These are phyloP conservation scores for Fraxinus nigra DNA, from an alignment of 305 asterid species.

Conservation along the genomic window DNA sequence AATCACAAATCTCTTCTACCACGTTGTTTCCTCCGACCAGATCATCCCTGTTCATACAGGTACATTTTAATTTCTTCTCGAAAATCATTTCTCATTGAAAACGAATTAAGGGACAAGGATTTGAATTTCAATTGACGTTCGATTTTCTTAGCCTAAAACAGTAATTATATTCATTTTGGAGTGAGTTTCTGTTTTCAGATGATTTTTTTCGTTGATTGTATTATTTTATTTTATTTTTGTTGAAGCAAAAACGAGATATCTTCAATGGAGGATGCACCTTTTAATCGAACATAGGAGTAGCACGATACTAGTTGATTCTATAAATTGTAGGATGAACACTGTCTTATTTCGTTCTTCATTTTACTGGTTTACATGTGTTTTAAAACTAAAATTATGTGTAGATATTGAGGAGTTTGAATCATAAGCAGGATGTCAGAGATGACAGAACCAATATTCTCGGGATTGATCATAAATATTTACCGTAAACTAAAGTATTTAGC, in stretches of 20 bases:
- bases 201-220: neutral
- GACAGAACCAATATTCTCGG: neutral
- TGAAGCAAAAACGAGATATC: neutral
- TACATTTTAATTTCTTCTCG: conserved; percentile 2
- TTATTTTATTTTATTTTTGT: neutral
- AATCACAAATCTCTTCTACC: conserved; percentile 8
- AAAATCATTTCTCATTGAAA: neutral
- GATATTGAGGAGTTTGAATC: neutral
- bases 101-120: neutral
- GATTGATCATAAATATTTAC: neutral
- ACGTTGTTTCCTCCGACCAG: conserved; percentile 29
- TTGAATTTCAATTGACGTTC: neutral
- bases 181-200: neutral
- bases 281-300: neutral
- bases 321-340: neutral
- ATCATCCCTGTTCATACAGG: conserved; percentile 39
- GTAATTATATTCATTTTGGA: neutral
- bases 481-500: neutral
- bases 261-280: neutral
- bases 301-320: neutral
- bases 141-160: neutral
- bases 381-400: neutral
- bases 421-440: neutral
- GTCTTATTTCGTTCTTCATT: neutral
- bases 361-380: neutral